Base-by-base conservation (phyloP, 148 eudicot species). In the Oxyria digyna region DNA sequence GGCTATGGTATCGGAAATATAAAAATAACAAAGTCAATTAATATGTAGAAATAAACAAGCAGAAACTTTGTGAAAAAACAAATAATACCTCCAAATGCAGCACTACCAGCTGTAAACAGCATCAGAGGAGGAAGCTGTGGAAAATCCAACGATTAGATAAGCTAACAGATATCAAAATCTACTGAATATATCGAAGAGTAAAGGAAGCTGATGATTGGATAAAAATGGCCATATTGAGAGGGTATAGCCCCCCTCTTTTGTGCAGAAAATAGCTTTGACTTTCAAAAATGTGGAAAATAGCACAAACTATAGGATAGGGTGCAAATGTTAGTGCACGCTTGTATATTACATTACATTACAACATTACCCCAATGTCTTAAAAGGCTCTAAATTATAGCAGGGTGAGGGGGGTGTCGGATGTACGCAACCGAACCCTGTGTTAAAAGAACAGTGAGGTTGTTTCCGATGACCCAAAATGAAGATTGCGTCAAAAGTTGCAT, bases 21-120 rank as follows among this genome's bases (percentile, higher is more conserved):
- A 29, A 14, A 0, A 29, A 59, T n/a, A 59, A 27, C 65, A 14
- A 14, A 15, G 37, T 13, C 38, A 59, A 26, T 54, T 0, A 12
- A 11, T 0, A 24, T 26, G n/a, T n/a, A 55, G 0, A 3, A 0
- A 27, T 29, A 26, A 13, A 57, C 14, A 57, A 57, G 63, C 37
- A 59, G 8, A 31, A 59, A 59, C 3, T 4, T 3, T 27, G 24
- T 20, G 21, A 23, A 50, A n/a, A 23, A 21, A 21, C 57, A 21
- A 21, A 59, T n/a, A 27, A 59, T 80, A 88, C 95, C 91, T 84
- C 95, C 97, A 83, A 84, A 91, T 48, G 88, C 86, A 76, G 87
- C 91, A 80, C 86, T 75, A 26, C 87, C 87, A 69, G 88, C 87
- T 18, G 87, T 81, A 62, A 68, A 85, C 74, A 86, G 68, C 27